Evolutionary conservation across 2,329 filamentous ascomycete species (phyloP).

Genomic region (Paraconiothyrium sp.): DNA sequence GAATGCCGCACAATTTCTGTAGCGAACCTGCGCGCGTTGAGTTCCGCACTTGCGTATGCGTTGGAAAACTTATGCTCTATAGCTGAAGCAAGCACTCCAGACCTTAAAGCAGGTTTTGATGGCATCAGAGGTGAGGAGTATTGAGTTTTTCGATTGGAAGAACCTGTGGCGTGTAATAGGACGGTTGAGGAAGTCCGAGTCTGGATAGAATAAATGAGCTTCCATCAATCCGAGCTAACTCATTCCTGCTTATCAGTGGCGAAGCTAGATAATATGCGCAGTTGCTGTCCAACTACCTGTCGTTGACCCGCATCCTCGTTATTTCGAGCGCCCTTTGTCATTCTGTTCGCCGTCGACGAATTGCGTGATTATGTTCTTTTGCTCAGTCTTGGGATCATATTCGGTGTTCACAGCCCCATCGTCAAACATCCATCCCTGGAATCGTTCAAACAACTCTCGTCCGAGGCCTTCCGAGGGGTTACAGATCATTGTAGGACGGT

Average conservation of each 20-base stretch:
- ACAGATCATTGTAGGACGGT: background rate
- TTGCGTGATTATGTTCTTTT: background rate
- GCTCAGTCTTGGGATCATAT: background rate
- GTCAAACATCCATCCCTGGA: background rate
- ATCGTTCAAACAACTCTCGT: background rate
- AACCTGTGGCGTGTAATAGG: background rate
- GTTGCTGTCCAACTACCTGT: background rate
- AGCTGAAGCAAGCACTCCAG: background rate
- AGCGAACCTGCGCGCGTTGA: too few species aligned
- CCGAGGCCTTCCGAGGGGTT: background rate
- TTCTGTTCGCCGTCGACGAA: background rate
- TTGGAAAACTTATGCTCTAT: too few species aligned
- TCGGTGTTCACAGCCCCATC: background rate
- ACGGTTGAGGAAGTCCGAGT: background rate
- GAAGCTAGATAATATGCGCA: background rate
- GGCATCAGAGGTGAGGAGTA: background rate
- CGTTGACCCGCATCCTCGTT: background rate
- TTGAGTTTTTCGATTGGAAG: background rate
- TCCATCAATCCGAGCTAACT: background rate
- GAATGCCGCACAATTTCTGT: too few species aligned
- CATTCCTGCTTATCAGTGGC: background rate
- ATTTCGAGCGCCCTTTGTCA: background rate
- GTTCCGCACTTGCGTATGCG: too few species aligned
- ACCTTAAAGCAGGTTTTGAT: background rate
- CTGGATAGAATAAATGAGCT: constrained; percentile 5